Evolutionary conservation across 164 flowering plant species (phyloP).

Genomic region (Hamamelis virginiana): DNA sequence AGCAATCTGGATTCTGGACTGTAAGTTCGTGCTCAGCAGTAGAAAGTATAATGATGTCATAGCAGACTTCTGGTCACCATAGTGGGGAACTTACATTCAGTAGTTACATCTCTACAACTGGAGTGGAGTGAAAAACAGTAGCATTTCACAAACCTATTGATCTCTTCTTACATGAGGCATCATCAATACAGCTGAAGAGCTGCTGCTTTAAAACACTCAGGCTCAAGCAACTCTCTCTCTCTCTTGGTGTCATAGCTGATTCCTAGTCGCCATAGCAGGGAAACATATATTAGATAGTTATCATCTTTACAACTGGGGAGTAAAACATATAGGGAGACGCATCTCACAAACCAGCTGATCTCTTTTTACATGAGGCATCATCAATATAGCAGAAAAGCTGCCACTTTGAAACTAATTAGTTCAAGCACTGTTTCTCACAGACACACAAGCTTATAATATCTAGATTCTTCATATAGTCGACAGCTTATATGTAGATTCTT

Average conservation of each 20-base stretch:
- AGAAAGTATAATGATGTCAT: too few species aligned
- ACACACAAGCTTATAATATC: not conserved
- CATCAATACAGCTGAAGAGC: not conserved
- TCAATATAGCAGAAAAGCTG: not conserved
- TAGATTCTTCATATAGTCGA: not conserved
- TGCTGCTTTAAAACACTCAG: not conserved
- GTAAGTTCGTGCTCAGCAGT: too few species aligned
- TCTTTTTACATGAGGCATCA: not conserved
- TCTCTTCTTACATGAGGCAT: not conserved
- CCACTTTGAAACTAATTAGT: not conserved
- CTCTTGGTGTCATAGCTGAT: not conserved
- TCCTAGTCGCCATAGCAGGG: not conserved
- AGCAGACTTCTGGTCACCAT: too few species aligned
- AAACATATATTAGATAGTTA: not conserved
- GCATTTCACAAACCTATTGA: not conserved
- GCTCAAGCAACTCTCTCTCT: not conserved
- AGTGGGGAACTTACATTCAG: too few species aligned
- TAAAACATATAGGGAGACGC: not conserved
- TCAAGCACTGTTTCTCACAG: not conserved
- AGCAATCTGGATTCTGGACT: too few species aligned
- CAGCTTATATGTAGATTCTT: not conserved
- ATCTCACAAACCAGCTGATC: not conserved
- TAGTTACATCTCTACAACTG: not conserved
- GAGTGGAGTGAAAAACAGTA: not conserved
- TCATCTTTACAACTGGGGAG: not conserved